These are phyloP conservation scores for Crucihimalaya himalaica DNA, from an alignment of 345 rosid genomes.

Conservation along the genomic window DNA sequence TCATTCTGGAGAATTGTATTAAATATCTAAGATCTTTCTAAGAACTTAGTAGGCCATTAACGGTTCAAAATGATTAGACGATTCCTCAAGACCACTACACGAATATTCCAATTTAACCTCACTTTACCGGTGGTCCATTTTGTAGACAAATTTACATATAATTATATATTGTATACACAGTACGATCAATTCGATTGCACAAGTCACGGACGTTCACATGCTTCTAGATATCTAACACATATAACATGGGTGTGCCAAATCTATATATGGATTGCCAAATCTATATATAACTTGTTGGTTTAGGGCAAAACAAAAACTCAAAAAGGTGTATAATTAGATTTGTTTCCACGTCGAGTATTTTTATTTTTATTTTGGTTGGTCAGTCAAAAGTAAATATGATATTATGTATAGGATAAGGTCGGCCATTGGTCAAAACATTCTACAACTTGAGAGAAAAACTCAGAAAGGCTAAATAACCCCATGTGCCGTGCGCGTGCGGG, in stretches of 20 bases:
- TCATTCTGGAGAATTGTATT: neutral
- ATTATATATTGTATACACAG: neutral
- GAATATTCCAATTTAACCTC: neutral
- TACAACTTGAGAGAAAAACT: slow-evolving; percentile 28
- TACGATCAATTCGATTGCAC: neutral
- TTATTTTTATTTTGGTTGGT: neutral
- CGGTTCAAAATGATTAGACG: slow-evolving; percentile 17
- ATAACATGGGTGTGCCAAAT: neutral
- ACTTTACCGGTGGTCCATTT: slow-evolving; percentile 7
- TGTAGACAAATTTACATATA: neutral
- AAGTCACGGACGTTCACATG: neutral
- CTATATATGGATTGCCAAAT: neutral
- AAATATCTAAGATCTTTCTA: slow-evolving; percentile 30
- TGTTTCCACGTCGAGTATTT: neutral
- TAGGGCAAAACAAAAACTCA: neutral
- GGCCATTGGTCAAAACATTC: slow-evolving; percentile 39
- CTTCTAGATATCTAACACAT: neutral
- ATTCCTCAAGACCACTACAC: neutral
- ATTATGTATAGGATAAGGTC: slow-evolving; percentile 34
- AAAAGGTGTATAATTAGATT: neutral
- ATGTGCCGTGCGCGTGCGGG: slow-evolving; percentile 44
- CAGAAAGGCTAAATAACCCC: slow-evolving; percentile 25
- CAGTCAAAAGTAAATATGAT: slow-evolving; percentile 1
- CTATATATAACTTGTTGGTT: neutral
- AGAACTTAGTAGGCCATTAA: slow-evolving; percentile 26